These are phyloP conservation scores for Aspergillus ruber DNA, from an alignment of 2,329 filamentous ascomycete species.

Conservation along the genomic window DNA sequence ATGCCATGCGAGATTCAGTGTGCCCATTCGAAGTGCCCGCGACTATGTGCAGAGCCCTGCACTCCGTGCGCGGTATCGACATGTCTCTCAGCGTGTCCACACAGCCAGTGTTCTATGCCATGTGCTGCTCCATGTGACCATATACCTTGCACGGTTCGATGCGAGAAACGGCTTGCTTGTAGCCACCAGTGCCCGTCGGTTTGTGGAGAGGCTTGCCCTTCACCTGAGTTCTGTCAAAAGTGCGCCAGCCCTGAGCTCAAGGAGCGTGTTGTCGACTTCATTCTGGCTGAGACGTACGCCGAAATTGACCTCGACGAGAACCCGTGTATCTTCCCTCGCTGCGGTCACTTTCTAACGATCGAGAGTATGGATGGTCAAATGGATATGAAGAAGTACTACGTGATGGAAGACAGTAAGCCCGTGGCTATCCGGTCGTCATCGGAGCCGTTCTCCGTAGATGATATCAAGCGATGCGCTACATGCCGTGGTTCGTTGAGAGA, in stretches of 20 bases:
- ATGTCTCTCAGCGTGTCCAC: slow-evolving; percentile 53
- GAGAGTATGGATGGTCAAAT: slow-evolving; percentile 57
- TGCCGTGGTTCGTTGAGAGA: slow-evolving; percentile 56
- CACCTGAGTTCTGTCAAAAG: slow-evolving; percentile 48
- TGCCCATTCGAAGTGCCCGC: slow-evolving; percentile 51
- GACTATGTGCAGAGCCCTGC: slow-evolving; percentile 55
- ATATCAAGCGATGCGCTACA: slow-evolving; percentile 50
- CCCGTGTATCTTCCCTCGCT: slow-evolving; percentile 57
- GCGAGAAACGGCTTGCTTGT: slow-evolving; percentile 48
- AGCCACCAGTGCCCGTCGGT: slow-evolving; percentile 59
- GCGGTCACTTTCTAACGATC: slow-evolving; percentile 58
- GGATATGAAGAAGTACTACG: slow-evolving; percentile 39
- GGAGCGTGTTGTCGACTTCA: slow-evolving; percentile 49
- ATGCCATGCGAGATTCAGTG: slow-evolving; percentile 51
- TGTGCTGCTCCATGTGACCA: slow-evolving; percentile 61
- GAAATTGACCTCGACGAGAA: slow-evolving; percentile 54
- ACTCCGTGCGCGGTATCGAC: slow-evolving; percentile 51
- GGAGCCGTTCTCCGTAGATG: slow-evolving; percentile 45
- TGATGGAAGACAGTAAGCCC: slow-evolving; percentile 19
- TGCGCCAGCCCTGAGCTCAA: slow-evolving; percentile 45
- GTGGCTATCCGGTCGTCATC: slow-evolving; percentile 22
- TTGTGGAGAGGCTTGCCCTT: slow-evolving; percentile 59
- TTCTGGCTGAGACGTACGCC: slow-evolving; percentile 48
- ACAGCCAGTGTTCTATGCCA: slow-evolving; percentile 47
- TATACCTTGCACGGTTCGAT: slow-evolving; percentile 59